Evolutionary conservation across 1,139 yeast genomes (phyloP), one percentile per base, ranked within the genome.

Genomic region (Pneumocystis wakefieldiae): DNA sequence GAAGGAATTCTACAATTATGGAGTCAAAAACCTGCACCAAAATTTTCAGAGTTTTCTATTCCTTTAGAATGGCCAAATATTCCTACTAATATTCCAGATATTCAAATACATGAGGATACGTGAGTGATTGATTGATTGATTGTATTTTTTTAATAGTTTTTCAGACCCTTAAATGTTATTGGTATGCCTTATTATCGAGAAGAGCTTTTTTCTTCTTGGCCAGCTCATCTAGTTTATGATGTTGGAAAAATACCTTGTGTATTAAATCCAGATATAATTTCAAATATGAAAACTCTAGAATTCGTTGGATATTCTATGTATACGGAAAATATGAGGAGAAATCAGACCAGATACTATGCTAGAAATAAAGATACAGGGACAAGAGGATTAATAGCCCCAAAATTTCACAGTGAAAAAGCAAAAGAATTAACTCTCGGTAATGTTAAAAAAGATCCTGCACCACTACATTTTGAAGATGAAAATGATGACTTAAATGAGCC

Each of bases 111-210:
- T 10, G 66, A 59, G 24, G 66, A 63, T 15, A 53, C 42, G 62
- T 62, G 32, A 42, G 62, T 17, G n/a, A 24, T 2, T 53, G n/a
- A 14, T 2, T 53, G n/a, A 14, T 19, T 19, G 55, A 14, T 15
- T 29, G 2, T 4, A 35, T 7, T 14, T 61, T 15, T 6, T 6
- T 17, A 7, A 10, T 38, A 35, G 24, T 36, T 37, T 32, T 61
- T 74, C 14, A 73, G 76, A 1, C 91, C 97, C 0, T 76, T 92
- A 62, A 85, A 85, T 59, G 72, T 83, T 1, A 78, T 92, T 1
- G 97, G 97, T 8, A 77, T 92, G 83, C 97, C 98, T 0, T 89
- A 85, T 70, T 92, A 89, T 72, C 84, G 83, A 67, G 90, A 87
- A 61, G 81, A 82, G 62, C 77, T 94, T 32, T 76, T 91, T 15